These are phyloP conservation scores for Leccinum huronense DNA, from an alignment of 1,284 basidiomycete genomes.

Conservation along the genomic window DNA sequence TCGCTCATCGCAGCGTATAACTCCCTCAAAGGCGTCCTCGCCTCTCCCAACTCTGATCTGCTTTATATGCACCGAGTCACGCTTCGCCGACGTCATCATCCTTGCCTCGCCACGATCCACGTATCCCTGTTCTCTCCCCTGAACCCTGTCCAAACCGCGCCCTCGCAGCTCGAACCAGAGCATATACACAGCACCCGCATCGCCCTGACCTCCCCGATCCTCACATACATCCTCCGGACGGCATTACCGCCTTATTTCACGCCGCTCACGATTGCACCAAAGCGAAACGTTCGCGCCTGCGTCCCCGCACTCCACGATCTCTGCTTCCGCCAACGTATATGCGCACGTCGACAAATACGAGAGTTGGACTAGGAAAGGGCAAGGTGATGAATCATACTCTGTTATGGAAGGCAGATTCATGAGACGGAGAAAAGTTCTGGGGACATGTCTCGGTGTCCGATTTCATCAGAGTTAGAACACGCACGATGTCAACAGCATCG, in stretches of 20 bases:
- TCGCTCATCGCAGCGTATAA: slow-evolving; percentile 27
- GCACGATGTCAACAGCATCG: too few relatives aligned
- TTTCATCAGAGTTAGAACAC: too few relatives aligned
- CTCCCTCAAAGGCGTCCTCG: slow-evolving; percentile 24
- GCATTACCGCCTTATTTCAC: slow-evolving; percentile 23
- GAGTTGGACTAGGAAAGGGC: too few relatives aligned
- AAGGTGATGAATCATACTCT: too few relatives aligned
- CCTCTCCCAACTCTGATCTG: slow-evolving; percentile 12
- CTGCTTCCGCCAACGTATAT: slow-evolving; percentile 3
- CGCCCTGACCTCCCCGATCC: slow-evolving; percentile 25
- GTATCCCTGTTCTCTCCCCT: slow-evolving; percentile 26
- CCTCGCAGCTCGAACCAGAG: slow-evolving; percentile 7
- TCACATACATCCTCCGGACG: slow-evolving; percentile 23
- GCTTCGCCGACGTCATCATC: slow-evolving; percentile 22
- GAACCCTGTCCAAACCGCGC: background rate
- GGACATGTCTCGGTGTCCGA: too few relatives aligned
- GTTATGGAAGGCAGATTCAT: too few relatives aligned
- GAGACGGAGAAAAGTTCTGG: too few relatives aligned
- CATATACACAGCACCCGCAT: slow-evolving; percentile 23
- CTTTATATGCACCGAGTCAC: slow-evolving; percentile 8
- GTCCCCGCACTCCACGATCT: background rate
- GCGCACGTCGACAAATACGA: slow-evolving; percentile 16
- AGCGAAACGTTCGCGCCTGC: slow-evolving; percentile 15
- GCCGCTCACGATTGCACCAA: slow-evolving; percentile 13
- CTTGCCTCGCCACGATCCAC: slow-evolving; percentile 23